Evolutionary conservation across 352 stramenopile species (phyloP), one percentile per base, ranked within the genome.

Genomic region (Saprolegnia parasitica): DNA sequence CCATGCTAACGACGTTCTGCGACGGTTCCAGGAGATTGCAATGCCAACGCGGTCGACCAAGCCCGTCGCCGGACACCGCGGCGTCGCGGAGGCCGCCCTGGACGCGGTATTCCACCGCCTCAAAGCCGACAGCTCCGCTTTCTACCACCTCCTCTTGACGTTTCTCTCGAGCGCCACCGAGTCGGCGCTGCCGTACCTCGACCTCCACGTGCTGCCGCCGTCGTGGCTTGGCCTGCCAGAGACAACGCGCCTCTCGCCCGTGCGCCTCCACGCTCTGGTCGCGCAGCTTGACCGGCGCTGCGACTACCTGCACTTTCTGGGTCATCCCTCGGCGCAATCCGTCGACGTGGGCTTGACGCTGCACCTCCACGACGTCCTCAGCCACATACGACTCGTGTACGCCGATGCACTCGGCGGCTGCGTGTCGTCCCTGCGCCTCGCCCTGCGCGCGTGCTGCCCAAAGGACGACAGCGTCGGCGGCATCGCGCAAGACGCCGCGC

Each of bases 161-260:
- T 63, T 26, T 21, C 11, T 61, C 20, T n/a, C 15, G 15, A 5
- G 32, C 21, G 35, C 56, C 1, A 29, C 39, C 39, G 11, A 5
- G 15, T 50, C 11, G 24, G 10, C 5, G 15, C 23, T 37, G 21
- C 13, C 16, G 46, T 32, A 29, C 8, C 35, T 70, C 24, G 18
- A 47, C 23, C 24, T 23, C n/a, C 29, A 61, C 37, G 18, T 37
- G 9, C 26, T 70, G 1, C 63, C 63, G 13, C 54, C 46, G 8
- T 23, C 20, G 16, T 70, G 63, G 63, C 10, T 70, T 18, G 54
- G 54, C 3, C 54, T 70, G 0, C 63, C 63, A 3, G 6, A 15
- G 50, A 23, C 49, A 21, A 46, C 29, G 29, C 29, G 5, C 29
- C 29, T 42, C 20, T 49, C 46, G 32, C n/a, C 54, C 18, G 3